A percentile compares a stretch with the other conserved stretches of the same genome.
These are phyloP conservation scores for Penicillium manginii DNA, from an alignment of 495 filamentous ascomycete genomes.

Conservation along the genomic window DNA sequence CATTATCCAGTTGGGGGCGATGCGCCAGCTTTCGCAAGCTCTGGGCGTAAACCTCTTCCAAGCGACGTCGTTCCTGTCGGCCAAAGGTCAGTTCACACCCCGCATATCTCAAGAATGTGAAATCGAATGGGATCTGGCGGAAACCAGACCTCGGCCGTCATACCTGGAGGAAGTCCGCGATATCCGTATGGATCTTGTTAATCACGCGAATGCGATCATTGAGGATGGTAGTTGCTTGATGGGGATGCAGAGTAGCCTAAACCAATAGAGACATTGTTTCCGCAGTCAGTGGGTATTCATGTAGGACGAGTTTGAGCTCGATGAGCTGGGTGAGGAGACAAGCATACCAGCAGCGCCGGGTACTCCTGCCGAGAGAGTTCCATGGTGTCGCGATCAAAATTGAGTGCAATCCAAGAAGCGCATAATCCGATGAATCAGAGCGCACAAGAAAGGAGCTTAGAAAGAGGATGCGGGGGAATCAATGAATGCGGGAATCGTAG, in stretches of 20 bases:
- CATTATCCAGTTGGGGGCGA: constrained; percentile 69
- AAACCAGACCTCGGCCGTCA: constrained; percentile 13
- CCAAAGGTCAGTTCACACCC: constrained; percentile 14
- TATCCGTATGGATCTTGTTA: constrained; percentile 82
- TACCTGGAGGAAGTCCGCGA: constrained; percentile 98
- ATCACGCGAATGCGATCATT: constrained; percentile 89
- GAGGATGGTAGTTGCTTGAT: constrained; percentile 80
- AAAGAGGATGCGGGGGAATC: constrained; percentile 12
- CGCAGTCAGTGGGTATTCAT: constrained; percentile 16
- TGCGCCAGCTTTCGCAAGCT: constrained; percentile 79
- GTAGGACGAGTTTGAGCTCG: background rate
- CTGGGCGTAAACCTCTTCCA: constrained; percentile 89
- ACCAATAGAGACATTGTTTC: constrained; percentile 13
- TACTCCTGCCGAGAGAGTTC: constrained; percentile 92
- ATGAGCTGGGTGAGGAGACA: constrained; percentile 11
- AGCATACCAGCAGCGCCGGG: constrained; percentile 89
- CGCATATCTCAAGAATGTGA: constrained; percentile 14
- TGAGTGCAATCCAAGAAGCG: constrained; percentile 34
- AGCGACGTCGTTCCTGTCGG: constrained; percentile 81
- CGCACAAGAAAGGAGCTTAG: constrained; percentile 10
- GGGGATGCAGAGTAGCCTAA: constrained; percentile 81
- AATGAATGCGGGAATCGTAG: constrained; percentile 28
- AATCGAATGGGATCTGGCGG: constrained; percentile 12
- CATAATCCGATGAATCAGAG: constrained; percentile 40
- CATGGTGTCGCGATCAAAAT: constrained; percentile 52